phyloP scores from a whole-genome alignment of 2,329 filamentous ascomycete genomes.

The Aciculosporium take region DNA sequence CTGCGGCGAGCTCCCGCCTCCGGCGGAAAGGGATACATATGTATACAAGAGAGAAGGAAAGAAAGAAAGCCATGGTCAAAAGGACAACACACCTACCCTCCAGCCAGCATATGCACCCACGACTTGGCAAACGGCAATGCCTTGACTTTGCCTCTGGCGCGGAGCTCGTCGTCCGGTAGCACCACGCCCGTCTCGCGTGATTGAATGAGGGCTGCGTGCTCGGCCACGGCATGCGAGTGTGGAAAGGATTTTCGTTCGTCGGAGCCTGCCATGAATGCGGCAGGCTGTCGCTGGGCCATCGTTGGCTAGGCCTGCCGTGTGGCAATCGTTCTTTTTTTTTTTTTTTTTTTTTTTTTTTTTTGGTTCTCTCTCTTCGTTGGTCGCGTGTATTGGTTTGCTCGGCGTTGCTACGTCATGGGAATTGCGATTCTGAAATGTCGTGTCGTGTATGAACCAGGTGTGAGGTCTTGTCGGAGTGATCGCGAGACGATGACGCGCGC shows the following conservation, averaged over 20 bases:
- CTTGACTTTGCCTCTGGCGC: constrained; percentile 20
- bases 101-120: constrained; percentile 85
- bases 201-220: constrained; percentile 32
- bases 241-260: constrained; percentile 18
- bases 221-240: constrained; percentile 16
- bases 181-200: constrained; percentile 49
- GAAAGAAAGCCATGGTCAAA: not conserved
- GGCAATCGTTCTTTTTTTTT: not conserved
- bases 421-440: too few relatives aligned
- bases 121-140: constrained; percentile 51
- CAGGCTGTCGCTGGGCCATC: constrained; percentile 21
- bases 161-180: constrained; percentile 27
- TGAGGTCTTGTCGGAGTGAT: too few relatives aligned
- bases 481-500: too few relatives aligned
- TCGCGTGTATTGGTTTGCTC: too few relatives aligned
- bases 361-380: too few relatives aligned
- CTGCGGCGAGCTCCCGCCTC: too few relatives aligned
- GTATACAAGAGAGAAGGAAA: not conserved
- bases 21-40: not conserved
- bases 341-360: too few relatives aligned
- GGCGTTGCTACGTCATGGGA: too few relatives aligned
- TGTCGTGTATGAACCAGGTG: too few relatives aligned
- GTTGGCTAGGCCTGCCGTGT: not conserved
- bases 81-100: constrained; percentile 50
- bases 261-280: constrained; percentile 16